Percentiles rank a stretch among this genome's conserved stretches.
Evolutionary conservation across 2,329 filamentous ascomycete species (phyloP).

Genomic region (Acephala macrosclerotiorum): DNA sequence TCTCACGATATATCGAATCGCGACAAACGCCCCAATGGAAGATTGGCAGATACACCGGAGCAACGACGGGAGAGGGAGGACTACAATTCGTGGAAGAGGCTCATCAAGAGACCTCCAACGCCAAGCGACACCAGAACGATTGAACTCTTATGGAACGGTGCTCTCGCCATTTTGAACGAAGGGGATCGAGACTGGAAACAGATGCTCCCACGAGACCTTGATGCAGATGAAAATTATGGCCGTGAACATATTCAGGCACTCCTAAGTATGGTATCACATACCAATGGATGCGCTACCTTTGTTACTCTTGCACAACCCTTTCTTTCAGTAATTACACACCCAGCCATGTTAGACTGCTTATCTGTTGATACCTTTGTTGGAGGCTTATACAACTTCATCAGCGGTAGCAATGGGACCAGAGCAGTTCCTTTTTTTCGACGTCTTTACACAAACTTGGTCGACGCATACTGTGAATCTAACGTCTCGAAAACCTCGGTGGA

Average conservation of each 20-base stretch:
- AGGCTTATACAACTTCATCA: slow-evolving; percentile 46
- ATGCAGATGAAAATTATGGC: slow-evolving; percentile 24
- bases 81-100: slow-evolving; percentile 31
- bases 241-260: slow-evolving; percentile 32
- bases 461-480: slow-evolving; percentile 11
- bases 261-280: slow-evolving; percentile 29
- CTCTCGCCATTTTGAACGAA: slow-evolving; percentile 25
- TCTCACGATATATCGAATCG: slow-evolving; percentile 25
- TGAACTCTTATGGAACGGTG: slow-evolving; percentile 27
- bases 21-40: slow-evolving; percentile 10
- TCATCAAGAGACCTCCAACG: slow-evolving; percentile 25
- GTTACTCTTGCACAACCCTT: slow-evolving; percentile 35
- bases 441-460: slow-evolving; percentile 22
- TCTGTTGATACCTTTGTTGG: slow-evolving; percentile 46
- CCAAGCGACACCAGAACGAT: slow-evolving; percentile 25
- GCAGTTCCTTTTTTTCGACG: slow-evolving; percentile 44
- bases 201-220: slow-evolving; percentile 29
- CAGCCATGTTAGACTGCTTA: slow-evolving; percentile 44
- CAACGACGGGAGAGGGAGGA: slow-evolving; percentile 17
- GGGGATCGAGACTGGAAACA: slow-evolving; percentile 30
- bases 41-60: slow-evolving; percentile 25
- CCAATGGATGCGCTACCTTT: slow-evolving; percentile 27
- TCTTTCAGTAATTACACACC: slow-evolving; percentile 44
- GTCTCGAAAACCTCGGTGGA: slow-evolving; percentile 25
- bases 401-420: slow-evolving; percentile 42